Evolutionary conservation across 129 eudicot genomes (phyloP).

Genomic region (Gnaphalium uliginosum): DNA sequence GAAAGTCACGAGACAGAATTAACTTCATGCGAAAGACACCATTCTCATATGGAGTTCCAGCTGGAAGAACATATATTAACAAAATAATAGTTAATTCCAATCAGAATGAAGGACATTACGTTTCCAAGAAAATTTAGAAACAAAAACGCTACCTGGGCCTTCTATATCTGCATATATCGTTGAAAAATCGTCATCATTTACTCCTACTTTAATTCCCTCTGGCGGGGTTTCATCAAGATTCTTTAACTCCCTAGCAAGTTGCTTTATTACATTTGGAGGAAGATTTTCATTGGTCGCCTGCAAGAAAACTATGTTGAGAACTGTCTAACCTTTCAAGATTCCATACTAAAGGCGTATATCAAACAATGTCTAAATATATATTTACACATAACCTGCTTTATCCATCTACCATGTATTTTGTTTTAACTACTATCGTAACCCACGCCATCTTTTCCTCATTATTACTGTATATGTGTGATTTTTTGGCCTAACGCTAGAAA

Average conservation of each 20-base stretch:
- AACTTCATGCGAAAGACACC: slow-evolving; percentile 86
- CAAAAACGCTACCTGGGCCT: slow-evolving; percentile 67
- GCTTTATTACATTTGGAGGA: slow-evolving; percentile 92
- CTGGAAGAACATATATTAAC: slow-evolving; percentile 43
- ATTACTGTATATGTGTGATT: neutral
- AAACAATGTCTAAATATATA: too few species aligned
- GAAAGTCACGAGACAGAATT: slow-evolving; percentile 78
- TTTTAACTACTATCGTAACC: neutral
- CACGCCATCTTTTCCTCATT: neutral
- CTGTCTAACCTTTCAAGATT: neutral
- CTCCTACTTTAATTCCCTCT: slow-evolving; percentile 91
- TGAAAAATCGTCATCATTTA: slow-evolving; percentile 87
- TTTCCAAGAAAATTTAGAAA: neutral
- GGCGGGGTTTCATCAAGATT: slow-evolving; percentile 97
- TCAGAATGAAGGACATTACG: neutral
- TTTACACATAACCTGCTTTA: neutral
- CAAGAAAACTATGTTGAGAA: slow-evolving; percentile 2
- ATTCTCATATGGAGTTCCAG: slow-evolving; percentile 89
- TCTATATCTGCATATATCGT: slow-evolving; percentile 88
- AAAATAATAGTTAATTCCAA: neutral
- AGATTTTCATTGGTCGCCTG: slow-evolving; percentile 96
- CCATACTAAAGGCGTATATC: neutral
- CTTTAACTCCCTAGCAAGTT: slow-evolving; percentile 87
- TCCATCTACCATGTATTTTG: neutral
- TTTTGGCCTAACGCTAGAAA: neutral